Percentiles rank a stretch among this genome's conserved stretches.
Evolutionary conservation across 352 stramenopile species (phyloP).

Genomic region (Pythium dissimile): DNA sequence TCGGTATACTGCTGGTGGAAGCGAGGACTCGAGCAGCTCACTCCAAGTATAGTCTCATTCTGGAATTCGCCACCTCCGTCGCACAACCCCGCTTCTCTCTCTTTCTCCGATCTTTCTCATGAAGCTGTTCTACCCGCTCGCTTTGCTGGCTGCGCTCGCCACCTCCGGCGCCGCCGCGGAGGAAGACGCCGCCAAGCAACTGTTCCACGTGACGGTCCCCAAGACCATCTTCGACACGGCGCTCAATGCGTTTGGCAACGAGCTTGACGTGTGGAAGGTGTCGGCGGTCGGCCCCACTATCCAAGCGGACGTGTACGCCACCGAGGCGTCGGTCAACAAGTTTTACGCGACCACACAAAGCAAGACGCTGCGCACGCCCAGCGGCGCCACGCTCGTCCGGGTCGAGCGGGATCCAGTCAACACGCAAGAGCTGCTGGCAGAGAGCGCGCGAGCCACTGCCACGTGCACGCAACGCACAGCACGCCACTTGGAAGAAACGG

Average conservation of each 20-base stretch:
- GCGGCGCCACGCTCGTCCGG: neutral
- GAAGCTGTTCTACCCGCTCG: slow-evolving; percentile 11
- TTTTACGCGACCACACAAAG: neutral
- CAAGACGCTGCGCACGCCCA: neutral
- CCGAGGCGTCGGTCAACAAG: slow-evolving; percentile 1
- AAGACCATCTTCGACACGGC: slow-evolving; percentile 13
- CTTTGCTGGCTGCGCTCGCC: slow-evolving; percentile 1
- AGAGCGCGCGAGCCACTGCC: neutral
- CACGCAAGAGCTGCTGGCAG: neutral
- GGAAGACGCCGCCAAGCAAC: slow-evolving; percentile 13
- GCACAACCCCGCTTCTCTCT: no score
- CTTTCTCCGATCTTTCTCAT: neutral
- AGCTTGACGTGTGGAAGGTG: slow-evolving; percentile 15
- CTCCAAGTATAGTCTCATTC: no score
- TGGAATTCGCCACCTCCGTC: no score
- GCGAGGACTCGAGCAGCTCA: no score
- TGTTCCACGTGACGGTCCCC: slow-evolving; percentile 26
- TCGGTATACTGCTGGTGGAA: no score
- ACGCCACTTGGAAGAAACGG: neutral
- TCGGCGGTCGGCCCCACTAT: neutral
- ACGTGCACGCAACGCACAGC: slow-evolving; percentile 1
- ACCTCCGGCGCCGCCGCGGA: neutral
- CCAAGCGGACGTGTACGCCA: slow-evolving; percentile 11
- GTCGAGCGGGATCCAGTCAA: slow-evolving; percentile 1
- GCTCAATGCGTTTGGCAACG: neutral